These are phyloP conservation scores for Morella rubra DNA, from an alignment of 306 rosid genomes.

Conservation along the genomic window DNA sequence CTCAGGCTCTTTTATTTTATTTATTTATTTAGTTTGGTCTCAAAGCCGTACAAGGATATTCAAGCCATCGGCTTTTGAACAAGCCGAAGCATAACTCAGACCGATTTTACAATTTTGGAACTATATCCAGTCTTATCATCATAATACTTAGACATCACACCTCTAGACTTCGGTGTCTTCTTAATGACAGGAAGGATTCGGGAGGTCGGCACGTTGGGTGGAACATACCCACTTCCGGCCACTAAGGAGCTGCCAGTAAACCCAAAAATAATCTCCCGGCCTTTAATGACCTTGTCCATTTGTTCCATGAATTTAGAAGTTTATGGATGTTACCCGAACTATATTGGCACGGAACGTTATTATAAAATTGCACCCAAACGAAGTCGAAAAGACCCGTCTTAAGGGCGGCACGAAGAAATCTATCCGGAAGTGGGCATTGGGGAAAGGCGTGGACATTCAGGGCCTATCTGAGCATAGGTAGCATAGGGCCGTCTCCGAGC, in stretches of 20 bases:
- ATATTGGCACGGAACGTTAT: conserved; percentile 42
- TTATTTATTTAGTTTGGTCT: no score
- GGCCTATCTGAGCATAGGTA: no score
- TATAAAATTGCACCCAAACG: conserved; percentile 50
- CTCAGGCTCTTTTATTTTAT: no score
- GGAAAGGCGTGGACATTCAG: no score
- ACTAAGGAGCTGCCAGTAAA: conserved; percentile 11
- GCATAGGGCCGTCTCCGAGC: no score
- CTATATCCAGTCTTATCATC: conserved; percentile 10
- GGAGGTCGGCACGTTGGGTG: conserved; percentile 3
- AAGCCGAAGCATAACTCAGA: neutral
- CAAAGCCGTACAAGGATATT: neutral
- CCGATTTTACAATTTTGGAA: neutral
- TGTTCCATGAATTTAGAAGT: conserved; percentile 27
- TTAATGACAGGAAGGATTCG: conserved; percentile 22
- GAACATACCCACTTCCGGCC: conserved; percentile 21
- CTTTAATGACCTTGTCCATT: conserved; percentile 12
- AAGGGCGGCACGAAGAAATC: no score
- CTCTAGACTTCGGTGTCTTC: conserved; percentile 17
- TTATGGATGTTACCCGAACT: neutral
- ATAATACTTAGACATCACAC: conserved; percentile 9
- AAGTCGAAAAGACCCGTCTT: no score
- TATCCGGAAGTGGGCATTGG: no score
- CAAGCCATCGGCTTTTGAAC: neutral
- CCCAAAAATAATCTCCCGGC: conserved; percentile 12